phyloP scores from a whole-genome alignment of 345 rosid genomes.

The Crucihimalaya himalaica region DNA sequence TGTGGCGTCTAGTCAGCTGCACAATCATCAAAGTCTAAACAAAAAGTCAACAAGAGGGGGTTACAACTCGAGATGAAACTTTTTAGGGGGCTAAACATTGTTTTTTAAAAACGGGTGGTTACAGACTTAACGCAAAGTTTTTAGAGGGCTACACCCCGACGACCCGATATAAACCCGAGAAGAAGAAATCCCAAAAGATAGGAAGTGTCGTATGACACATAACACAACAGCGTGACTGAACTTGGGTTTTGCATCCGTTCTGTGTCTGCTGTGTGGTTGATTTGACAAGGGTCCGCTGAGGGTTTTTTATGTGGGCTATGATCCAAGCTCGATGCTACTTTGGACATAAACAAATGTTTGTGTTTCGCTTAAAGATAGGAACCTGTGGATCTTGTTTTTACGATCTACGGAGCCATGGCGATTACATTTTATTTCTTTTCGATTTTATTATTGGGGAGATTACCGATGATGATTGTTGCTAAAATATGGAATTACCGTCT shows the following conservation, averaged over 20 bases:
- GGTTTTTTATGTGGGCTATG: slow-evolving; percentile 32
- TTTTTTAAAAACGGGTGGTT: too few relatives aligned
- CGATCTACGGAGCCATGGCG: slow-evolving; percentile 45
- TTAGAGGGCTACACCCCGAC: too few relatives aligned
- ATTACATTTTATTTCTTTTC: slow-evolving; percentile 20
- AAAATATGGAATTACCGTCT: slow-evolving; percentile 89
- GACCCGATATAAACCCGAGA: slow-evolving; percentile 45
- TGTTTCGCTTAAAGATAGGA: slow-evolving; percentile 70
- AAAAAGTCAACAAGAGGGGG: too few relatives aligned
- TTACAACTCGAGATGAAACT: too few relatives aligned
- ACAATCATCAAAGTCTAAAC: too few relatives aligned
- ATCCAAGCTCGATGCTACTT: slow-evolving; percentile 57
- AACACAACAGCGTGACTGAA: slow-evolving; percentile 39
- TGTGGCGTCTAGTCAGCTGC: too few relatives aligned
- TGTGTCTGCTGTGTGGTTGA: slow-evolving; percentile 44
- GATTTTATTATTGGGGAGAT: not conserved
- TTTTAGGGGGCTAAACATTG: too few relatives aligned
- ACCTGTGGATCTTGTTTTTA: slow-evolving; percentile 49
- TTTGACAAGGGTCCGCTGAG: slow-evolving; percentile 49
- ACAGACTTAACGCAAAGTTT: too few relatives aligned
- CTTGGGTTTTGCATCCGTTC: slow-evolving; percentile 24
- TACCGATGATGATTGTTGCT: slow-evolving; percentile 19
- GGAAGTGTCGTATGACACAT: slow-evolving; percentile 78
- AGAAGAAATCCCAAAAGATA: slow-evolving; percentile 54
- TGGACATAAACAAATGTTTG: slow-evolving; percentile 43